Evolutionary conservation across 495 filamentous ascomycete genomes (phyloP).

Genomic region (Aspergillus kassunensis): DNA sequence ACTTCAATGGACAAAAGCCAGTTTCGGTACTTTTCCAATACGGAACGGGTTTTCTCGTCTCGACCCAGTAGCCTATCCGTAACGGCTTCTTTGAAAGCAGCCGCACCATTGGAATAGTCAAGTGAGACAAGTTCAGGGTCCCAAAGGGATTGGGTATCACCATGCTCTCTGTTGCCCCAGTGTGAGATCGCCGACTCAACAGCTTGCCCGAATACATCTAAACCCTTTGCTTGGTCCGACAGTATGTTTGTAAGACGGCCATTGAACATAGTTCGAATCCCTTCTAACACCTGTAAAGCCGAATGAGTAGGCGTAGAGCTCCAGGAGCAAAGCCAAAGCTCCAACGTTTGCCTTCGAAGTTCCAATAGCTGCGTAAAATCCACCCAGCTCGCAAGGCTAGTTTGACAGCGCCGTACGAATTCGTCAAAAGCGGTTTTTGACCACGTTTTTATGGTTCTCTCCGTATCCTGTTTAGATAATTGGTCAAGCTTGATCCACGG

Average conservation of each 20-base stretch:
- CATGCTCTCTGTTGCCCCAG: conserved; percentile 51
- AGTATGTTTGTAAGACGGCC: conserved; percentile 57
- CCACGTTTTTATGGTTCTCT: conserved; percentile 68
- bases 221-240: conserved; percentile 50
- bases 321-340: conserved; percentile 64
- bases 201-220: conserved; percentile 57
- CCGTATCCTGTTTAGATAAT: conserved; percentile 58
- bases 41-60: conserved; percentile 57
- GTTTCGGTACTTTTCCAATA: conserved; percentile 55
- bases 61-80: conserved; percentile 57
- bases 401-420: conserved; percentile 56
- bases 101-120: conserved; percentile 53
- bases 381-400: conserved; percentile 48
- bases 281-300: conserved; percentile 59
- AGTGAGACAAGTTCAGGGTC: conserved; percentile 49
- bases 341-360: conserved; percentile 64
- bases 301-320: conserved; percentile 38
- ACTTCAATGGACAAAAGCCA: conserved; percentile 66
- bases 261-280: conserved; percentile 66
- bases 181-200: conserved; percentile 40
- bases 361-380: conserved; percentile 66
- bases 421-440: conserved; percentile 63
- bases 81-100: conserved; percentile 50
- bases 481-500: conserved; percentile 89
- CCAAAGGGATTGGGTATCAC: conserved; percentile 54